Conservation (phyloP, 2,329 filamentous ascomycete genomes). For the Calonectria naviculata region DNA sequence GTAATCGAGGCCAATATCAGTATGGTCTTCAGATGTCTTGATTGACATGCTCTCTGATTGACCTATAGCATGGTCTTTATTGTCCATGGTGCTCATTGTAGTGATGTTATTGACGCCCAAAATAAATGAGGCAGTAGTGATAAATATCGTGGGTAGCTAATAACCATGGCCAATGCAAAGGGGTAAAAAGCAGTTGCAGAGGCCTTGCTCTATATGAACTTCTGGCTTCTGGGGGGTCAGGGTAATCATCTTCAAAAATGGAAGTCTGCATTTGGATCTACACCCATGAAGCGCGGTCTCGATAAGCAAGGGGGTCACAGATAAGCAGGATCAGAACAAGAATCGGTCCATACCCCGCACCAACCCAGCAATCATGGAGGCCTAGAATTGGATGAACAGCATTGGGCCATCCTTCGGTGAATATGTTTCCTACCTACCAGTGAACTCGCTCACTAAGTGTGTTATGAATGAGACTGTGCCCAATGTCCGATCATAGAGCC, state of each 20-base stretch:
- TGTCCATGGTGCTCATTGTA: background rate
- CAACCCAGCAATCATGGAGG: background rate
- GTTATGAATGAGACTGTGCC: too few relatives aligned
- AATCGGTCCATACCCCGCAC: background rate
- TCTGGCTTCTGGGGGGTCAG: background rate
- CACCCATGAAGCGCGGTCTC: background rate
- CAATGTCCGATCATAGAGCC: too few relatives aligned
- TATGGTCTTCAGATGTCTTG: constrained; percentile 17
- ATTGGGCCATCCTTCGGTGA: too few relatives aligned
- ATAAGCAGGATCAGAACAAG: background rate
- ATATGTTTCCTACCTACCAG: too few relatives aligned
- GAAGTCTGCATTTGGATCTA: background rate
- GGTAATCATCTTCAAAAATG: too few relatives aligned
- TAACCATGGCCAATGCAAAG: too few relatives aligned
- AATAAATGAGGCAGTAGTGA: too few relatives aligned
- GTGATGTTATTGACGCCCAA: background rate
- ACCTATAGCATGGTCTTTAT: background rate
- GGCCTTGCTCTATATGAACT: background rate
- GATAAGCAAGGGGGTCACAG: background rate
- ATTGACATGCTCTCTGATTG: constrained; percentile 13
- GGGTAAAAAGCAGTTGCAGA: background rate
- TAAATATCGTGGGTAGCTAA: too few relatives aligned
- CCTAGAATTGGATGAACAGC: too few relatives aligned
- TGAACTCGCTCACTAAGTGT: too few relatives aligned
- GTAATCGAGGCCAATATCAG: constrained; percentile 7